Percentiles rank a stretch among this genome's conserved stretches.
These are phyloP conservation scores for Lagerstroemia speciosa DNA, from an alignment of 345 rosid species.

Conservation along the genomic window DNA sequence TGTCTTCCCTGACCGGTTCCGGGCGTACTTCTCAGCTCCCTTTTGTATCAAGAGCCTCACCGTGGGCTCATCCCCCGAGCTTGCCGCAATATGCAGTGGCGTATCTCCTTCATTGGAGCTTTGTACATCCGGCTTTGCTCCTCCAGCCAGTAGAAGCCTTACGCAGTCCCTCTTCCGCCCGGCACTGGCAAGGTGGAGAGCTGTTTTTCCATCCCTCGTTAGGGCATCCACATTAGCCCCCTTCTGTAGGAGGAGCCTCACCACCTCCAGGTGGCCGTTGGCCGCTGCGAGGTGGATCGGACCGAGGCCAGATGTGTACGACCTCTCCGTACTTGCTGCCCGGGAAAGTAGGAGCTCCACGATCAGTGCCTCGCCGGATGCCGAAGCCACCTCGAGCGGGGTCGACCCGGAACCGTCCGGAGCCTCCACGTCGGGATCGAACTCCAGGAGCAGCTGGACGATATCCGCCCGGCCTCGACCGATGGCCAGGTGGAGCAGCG, in stretches of 20 bases:
- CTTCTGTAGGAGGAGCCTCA: constrained; percentile 45
- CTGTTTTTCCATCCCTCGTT: constrained; percentile 40
- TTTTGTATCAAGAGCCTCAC: constrained; percentile 38
- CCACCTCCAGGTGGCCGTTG: constrained; percentile 34
- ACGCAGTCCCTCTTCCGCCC: constrained; percentile 36
- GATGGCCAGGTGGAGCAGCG: constrained; percentile 50
- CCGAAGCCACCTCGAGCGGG: constrained; percentile 45
- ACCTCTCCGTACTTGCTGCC: constrained; percentile 34
- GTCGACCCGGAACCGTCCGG: constrained; percentile 23
- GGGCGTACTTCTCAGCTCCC: constrained; percentile 41
- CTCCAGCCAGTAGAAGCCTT: constrained; percentile 34
- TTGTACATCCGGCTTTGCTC: constrained; percentile 26
- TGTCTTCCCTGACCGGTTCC: constrained; percentile 35
- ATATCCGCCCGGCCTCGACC: constrained; percentile 38
- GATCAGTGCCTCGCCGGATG: constrained; percentile 38
- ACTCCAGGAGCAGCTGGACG: constrained; percentile 50
- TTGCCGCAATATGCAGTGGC: constrained; percentile 41
- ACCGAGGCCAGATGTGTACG: constrained; percentile 35
- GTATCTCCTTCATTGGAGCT: constrained; percentile 35
- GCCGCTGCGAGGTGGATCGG: constrained; percentile 43
- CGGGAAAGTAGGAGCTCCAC: constrained; percentile 50
- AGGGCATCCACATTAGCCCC: constrained; percentile 34
- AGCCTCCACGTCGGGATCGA: constrained; percentile 34
- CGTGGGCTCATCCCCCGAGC: constrained; percentile 41
- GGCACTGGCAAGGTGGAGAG: constrained; percentile 43